phyloP scores from a whole-genome alignment of 768 basidiomycete species.

The Xerocomus brunneocitrinus region DNA sequence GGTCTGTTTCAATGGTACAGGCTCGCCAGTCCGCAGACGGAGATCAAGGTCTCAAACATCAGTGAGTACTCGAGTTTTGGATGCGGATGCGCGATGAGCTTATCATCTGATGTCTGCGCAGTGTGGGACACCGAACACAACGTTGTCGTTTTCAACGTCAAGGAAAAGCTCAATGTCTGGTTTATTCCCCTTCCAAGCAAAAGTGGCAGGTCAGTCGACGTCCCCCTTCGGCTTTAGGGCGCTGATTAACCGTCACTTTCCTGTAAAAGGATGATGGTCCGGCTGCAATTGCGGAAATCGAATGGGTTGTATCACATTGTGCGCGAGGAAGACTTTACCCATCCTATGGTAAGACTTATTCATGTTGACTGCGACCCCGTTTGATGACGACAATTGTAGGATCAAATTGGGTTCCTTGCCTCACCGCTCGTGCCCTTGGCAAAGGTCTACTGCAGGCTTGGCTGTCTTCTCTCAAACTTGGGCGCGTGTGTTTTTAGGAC shows the following conservation, averaged over 20 bases:
- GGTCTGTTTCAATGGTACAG: constrained; percentile 68
- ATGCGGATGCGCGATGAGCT: neutral
- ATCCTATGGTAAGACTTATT: constrained; percentile 31
- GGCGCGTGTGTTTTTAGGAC: constrained; percentile 19
- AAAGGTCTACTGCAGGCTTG: constrained; percentile 12
- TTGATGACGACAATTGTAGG: constrained; percentile 12
- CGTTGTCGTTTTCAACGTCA: constrained; percentile 46
- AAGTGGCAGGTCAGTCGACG: constrained; percentile 40
- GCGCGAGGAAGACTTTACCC: too few species aligned
- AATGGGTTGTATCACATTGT: too few species aligned
- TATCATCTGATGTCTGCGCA: constrained; percentile 6
- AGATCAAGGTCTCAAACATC: constrained; percentile 36
- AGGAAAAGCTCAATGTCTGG: constrained; percentile 29
- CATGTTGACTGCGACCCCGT: neutral
- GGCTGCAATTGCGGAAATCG: too few species aligned
- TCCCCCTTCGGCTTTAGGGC: neutral
- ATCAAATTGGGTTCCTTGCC: constrained; percentile 19
- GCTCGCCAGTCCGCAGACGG: constrained; percentile 50
- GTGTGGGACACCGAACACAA: too few species aligned
- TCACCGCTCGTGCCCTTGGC: constrained; percentile 19
- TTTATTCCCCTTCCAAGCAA: constrained; percentile 50
- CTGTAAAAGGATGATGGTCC: constrained; percentile 23
- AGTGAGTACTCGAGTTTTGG: constrained; percentile 32
- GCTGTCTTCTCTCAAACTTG: constrained; percentile 22
- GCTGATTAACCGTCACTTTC: neutral